Conservation (phyloP, 2,329 filamentous ascomycete species). For the Dactylonectria macrodidyma region DNA sequence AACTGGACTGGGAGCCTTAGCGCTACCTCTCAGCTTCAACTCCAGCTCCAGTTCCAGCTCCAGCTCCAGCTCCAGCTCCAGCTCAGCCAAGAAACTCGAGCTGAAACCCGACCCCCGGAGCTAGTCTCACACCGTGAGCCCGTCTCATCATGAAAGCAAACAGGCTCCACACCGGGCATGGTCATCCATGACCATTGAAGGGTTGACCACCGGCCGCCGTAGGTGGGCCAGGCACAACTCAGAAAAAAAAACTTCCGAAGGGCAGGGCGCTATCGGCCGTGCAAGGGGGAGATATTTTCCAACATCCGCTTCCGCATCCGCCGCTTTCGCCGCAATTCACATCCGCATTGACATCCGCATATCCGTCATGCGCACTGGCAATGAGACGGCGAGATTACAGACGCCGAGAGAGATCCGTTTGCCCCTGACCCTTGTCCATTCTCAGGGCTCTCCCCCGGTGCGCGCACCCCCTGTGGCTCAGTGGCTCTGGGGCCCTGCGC, state of each 20-base stretch:
- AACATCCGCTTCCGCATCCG: slow-evolving; percentile 6
- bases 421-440: slow-evolving; percentile 19
- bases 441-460: slow-evolving; percentile 18
- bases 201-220: background rate
- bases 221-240: slow-evolving; percentile 7
- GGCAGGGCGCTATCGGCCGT: background rate
- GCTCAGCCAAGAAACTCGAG: slow-evolving; percentile 28
- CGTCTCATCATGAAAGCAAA: slow-evolving; percentile 22
- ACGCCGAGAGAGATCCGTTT: slow-evolving; percentile 31
- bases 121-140: slow-evolving; percentile 23
- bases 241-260: background rate
- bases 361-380: slow-evolving; percentile 10
- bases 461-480: slow-evolving; percentile 5
- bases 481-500: background rate
- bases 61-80: slow-evolving; percentile 10
- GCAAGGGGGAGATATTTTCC: background rate
- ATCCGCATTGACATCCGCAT: slow-evolving; percentile 7
- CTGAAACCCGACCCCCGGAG: slow-evolving; percentile 33
- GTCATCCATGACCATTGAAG: background rate
- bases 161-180: slow-evolving; percentile 11
- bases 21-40: slow-evolving; percentile 6
- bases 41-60: slow-evolving; percentile 14
- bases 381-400: slow-evolving; percentile 22
- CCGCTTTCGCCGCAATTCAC: background rate
- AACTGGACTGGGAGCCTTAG: background rate